A percentile compares a stretch with the other conserved stretches of the same genome.
Conservation (phyloP, 1,139 yeast genomes). For the Geotrichum siamense region DNA sequence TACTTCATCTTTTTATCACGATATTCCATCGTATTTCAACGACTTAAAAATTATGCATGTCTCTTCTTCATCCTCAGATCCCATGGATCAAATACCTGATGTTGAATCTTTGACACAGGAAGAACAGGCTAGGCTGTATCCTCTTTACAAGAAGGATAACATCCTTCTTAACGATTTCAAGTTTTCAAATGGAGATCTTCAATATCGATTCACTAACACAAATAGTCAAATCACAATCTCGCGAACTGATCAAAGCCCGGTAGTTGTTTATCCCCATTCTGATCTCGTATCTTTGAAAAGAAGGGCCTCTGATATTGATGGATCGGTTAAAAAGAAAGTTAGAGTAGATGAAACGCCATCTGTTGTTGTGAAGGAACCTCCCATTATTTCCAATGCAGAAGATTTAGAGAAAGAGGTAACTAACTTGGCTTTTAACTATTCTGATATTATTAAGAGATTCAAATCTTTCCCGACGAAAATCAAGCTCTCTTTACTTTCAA, state of each 20-base stretch:
- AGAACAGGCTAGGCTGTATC: slow-evolving; percentile 11
- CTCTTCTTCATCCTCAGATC: slow-evolving; percentile 8
- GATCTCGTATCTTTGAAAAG: background rate
- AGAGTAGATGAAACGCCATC: background rate
- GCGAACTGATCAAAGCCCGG: background rate
- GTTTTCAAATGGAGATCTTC: slow-evolving; percentile 7
- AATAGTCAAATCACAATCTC: background rate
- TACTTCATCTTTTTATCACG: too few species aligned
- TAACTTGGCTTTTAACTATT: background rate
- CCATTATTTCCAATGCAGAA: background rate
- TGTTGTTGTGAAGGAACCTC: too few species aligned
- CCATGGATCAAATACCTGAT: slow-evolving; percentile 2
- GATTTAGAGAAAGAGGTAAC: background rate
- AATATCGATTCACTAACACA: slow-evolving; percentile 5
- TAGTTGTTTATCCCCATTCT: background rate
- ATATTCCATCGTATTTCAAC: too few species aligned
- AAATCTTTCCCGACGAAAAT: slow-evolving; percentile 1
- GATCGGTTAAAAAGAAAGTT: background rate
- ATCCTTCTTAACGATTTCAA: slow-evolving; percentile 12
- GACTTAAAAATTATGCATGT: too few species aligned
- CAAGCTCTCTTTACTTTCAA: slow-evolving; percentile 5
- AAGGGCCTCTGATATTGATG: background rate
- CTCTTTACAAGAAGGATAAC: slow-evolving; percentile 8
- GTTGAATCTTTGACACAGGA: slow-evolving; percentile 4
- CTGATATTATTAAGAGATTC: slow-evolving; percentile 1